These are phyloP conservation scores for Monilinia aucupariae DNA, from an alignment of 2,329 filamentous ascomycete genomes.

Conservation along the genomic window DNA sequence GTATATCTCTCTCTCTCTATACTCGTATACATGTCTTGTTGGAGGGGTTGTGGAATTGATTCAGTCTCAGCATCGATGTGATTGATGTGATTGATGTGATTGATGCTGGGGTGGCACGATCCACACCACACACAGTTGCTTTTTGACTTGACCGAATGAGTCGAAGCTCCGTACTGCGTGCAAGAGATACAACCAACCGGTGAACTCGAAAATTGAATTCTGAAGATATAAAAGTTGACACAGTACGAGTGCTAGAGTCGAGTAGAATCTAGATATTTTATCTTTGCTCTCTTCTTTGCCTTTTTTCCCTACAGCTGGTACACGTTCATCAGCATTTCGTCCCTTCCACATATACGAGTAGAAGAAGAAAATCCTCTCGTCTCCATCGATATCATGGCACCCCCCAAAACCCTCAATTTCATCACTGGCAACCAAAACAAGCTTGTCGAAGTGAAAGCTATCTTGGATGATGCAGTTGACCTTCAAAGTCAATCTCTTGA, in stretches of 20 bases:
- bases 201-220: neutral
- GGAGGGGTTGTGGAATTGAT: neutral
- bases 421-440: constrained; percentile 97
- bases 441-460: constrained; percentile 80
- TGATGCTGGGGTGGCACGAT: constrained; percentile 7
- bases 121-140: neutral
- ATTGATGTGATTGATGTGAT: too few relatives aligned
- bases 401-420: constrained; percentile 64
- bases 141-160: constrained; percentile 4
- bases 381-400: constrained; percentile 22
- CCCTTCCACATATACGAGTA: neutral
- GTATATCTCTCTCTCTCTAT: too few relatives aligned
- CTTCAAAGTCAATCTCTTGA: constrained; percentile 72
- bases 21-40: too few relatives aligned
- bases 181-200: neutral
- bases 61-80: too few relatives aligned
- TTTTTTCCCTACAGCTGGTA: neutral
- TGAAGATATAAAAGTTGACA: neutral
- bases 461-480: constrained; percentile 67
- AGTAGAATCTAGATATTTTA: neutral
- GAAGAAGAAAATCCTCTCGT: neutral
- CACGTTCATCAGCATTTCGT: neutral
- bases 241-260: too few relatives aligned
- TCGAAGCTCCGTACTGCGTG: neutral
- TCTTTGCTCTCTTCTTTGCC: neutral